Base-by-base conservation (phyloP, 306 rosid genomes). In the Albizia julibrissin region DNA sequence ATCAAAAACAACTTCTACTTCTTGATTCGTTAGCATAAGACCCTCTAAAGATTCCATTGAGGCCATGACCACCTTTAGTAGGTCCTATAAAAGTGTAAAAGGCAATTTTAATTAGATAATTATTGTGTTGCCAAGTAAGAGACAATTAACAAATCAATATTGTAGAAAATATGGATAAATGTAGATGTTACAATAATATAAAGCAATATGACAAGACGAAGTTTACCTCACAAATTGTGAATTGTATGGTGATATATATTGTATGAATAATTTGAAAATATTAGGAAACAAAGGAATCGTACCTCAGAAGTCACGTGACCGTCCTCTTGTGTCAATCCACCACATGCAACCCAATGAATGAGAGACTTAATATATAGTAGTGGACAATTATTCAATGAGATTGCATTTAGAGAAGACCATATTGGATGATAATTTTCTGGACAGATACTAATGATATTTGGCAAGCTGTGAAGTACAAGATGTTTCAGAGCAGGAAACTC, bases 21-120 rank as follows among this genome's bases (percentile, higher is more conserved):
- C 16, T 2, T 24, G 5, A 49, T 49, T 12, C 3, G 0, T 0
- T 14, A 49, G 21, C 15, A 0, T 0, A 14, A 49, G 54, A 0
- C 0, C 0, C 21, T 14, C 1, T 27, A 62, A 26, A 13, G 69
- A 3, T 62, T 62, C 1, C 1, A 46, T 0, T 11, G 13, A 2
- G 39, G 69, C 0, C 19, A 11, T 3, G 1, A 14, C 39, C 14
- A 1, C 8, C 21, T 62, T 62, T 29, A 4, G 0, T 13, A 26
- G 12, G 2, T 62, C 69, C 69, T 26, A 8, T 29, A 24, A 61
- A 26, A 24, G 64, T 59, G 9, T 0, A 62, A 26, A 62, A 12
- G 2, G 49, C 3, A 44, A 44, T 44, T 12, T 4, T 4, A 42
- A 42, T 42, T 8, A 4, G 13, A 42, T 4, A 42, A 44, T 2